Base-by-base conservation (phyloP, 2,329 filamentous ascomycete species). In the Sclerotinia minor region DNA sequence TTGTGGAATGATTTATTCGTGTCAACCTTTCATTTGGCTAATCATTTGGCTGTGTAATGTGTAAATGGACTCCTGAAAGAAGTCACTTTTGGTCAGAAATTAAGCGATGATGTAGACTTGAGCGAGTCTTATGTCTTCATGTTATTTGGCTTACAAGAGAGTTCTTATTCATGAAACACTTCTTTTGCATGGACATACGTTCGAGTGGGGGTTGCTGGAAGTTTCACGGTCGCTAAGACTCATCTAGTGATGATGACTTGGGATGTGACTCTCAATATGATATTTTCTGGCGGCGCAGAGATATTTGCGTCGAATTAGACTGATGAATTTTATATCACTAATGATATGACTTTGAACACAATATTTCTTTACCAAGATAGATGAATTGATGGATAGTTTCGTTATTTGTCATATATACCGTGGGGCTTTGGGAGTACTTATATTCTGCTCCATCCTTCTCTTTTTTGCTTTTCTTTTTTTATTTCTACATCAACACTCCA, bases 1-100 rank as follows among this genome's bases (percentile, higher is more conserved):
- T 65, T 17, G 35, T 24, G 38, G 59, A 44, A 64, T 54, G 58
- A 60, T 45, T 13, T 29, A 47, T 29, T 44, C 13, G 11, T 13
- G 11, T n/a, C 3, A 6, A n/a, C 2, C 4, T 8, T 29, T 2
- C 53, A 24, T 24, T n/a, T 38, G 1, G 21, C 21, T 15, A 26
- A 3, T 41, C 26, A 24, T 9, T 26, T n/a, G 38, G 38, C 41
- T 32, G 13, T 3, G 2, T 47, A 11, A 47, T 24, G 38, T 11
- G 32, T 26, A 0, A 41, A 45, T 19, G 55, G 17, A 13, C 19
- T 45, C 19, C 45, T 29, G 24, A 29, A 52, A 29, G 21, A 24
- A 57, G 38, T 17, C 24, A 15, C 38, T 41, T 17, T 13, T 13
- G 17, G 21, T 11, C n/a, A 24, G 5, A 21, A 19, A 41, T 24